A percentile compares a stretch with the other conserved stretches of the same genome.
These are phyloP conservation scores for Solanum medicagineum DNA, from an alignment of 257 asterid species.

Conservation along the genomic window DNA sequence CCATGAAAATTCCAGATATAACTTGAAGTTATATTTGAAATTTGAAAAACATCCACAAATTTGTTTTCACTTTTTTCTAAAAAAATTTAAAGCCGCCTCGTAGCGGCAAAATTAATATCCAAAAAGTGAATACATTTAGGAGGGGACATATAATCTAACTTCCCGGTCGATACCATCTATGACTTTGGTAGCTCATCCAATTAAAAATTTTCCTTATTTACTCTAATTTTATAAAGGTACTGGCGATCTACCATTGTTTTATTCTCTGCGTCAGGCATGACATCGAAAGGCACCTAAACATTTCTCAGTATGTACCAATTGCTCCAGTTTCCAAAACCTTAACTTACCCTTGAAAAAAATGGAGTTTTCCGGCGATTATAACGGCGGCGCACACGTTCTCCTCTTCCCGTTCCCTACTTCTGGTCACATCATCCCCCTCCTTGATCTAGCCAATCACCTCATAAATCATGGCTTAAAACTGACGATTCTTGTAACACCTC, in stretches of 20 bases:
- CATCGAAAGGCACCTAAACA: background rate
- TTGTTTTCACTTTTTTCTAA: too few relatives aligned
- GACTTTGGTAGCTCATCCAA: too few relatives aligned
- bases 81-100: too few relatives aligned
- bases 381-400: background rate
- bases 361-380: background rate
- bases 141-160: background rate
- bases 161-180: too few relatives aligned
- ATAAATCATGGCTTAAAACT: slow-evolving; percentile 2
- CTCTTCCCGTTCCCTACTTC: slow-evolving; percentile 16
- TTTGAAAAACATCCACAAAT: too few relatives aligned
- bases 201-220: too few relatives aligned
- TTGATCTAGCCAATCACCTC: slow-evolving; percentile 13
- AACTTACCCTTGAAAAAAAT: background rate
- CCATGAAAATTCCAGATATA: too few relatives aligned
- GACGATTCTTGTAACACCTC: slow-evolving; percentile 15
- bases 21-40: too few relatives aligned
- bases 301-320: background rate
- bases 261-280: background rate
- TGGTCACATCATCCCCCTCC: slow-evolving; percentile 20
- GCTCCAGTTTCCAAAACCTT: background rate
- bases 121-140: too few relatives aligned
- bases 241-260: too few relatives aligned
- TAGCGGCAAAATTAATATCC: background rate
- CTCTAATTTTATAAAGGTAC: too few relatives aligned